Evolutionary conservation across 2,329 filamentous ascomycete species (phyloP).

Genomic region (Pseudocercospora cruenta): DNA sequence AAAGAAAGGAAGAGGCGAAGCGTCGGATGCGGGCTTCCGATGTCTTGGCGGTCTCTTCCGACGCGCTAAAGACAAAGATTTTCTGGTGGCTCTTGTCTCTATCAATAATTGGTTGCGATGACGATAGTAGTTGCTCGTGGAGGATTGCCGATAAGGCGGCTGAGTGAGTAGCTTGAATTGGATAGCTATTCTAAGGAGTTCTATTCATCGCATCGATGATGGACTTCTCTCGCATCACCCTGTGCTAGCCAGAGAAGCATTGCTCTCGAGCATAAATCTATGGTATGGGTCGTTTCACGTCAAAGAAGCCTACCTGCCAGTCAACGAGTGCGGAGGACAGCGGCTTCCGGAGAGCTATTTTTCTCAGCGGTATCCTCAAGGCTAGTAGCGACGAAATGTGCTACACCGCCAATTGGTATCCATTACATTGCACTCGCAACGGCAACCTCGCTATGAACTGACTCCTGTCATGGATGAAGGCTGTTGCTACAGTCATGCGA

Average conservation of each 20-base stretch:
- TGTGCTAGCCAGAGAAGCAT: too few species aligned
- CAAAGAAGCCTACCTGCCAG: neutral
- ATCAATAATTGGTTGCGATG: neutral
- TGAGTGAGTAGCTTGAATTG: neutral
- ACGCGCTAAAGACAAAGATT: slow-evolving; percentile 1
- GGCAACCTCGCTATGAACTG: neutral
- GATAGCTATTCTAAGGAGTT: neutral
- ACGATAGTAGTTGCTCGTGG: neutral
- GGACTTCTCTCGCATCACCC: too few species aligned
- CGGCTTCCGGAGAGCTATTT: neutral
- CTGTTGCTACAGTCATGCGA: neutral
- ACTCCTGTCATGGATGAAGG: neutral
- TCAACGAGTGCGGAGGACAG: neutral
- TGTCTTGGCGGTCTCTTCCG: neutral
- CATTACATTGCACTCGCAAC: neutral
- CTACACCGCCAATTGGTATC: neutral
- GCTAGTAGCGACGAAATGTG: neutral
- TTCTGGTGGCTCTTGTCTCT: neutral
- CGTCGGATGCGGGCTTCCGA: neutral
- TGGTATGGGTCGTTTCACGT: neutral
- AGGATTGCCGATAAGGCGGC: neutral
- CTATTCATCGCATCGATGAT: too few species aligned
- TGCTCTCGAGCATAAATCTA: neutral
- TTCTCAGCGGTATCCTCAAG: neutral
- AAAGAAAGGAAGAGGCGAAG: neutral